Percentiles rank a stretch among this genome's conserved stretches.
phyloP scores from a whole-genome alignment of 306 rosid genomes.

The Fagus crenata region DNA sequence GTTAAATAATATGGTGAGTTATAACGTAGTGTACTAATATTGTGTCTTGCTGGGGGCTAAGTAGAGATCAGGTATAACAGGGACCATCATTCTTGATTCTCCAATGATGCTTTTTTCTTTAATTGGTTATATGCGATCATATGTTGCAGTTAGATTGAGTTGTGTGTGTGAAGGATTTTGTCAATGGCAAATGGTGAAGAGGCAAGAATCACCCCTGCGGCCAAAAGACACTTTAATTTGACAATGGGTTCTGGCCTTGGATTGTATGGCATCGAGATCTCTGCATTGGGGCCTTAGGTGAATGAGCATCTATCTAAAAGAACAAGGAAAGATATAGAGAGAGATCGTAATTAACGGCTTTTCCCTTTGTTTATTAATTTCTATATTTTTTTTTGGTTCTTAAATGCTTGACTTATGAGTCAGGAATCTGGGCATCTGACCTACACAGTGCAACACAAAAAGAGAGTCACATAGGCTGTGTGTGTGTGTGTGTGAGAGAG shows the following conservation, averaged over 20 bases:
- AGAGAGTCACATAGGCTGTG: too few species aligned
- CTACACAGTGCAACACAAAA: neutral
- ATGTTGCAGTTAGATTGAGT: too few species aligned
- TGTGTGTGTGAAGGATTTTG: too few species aligned
- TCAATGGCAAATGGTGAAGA: neutral
- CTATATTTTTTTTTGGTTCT: constrained; percentile 9
- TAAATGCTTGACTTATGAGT: constrained; percentile 47
- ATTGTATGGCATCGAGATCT: constrained; percentile 40
- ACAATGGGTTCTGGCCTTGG: neutral
- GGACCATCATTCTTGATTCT: too few species aligned
- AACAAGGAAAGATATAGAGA: constrained; percentile 8
- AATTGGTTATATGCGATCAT: too few species aligned
- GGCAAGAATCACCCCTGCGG: neutral
- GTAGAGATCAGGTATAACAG: too few species aligned
- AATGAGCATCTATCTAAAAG: constrained; percentile 23
- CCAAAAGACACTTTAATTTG: constrained; percentile 9
- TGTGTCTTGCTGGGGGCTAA: too few species aligned
- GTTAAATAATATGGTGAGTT: too few species aligned
- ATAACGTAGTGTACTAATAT: too few species aligned
- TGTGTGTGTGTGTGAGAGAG: too few species aligned
- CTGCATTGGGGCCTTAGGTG: constrained; percentile 15
- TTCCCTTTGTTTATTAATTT: constrained; percentile 12
- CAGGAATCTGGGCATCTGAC: constrained; percentile 37
- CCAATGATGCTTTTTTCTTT: too few species aligned
- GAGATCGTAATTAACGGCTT: constrained; percentile 59